phyloP scores from a whole-genome alignment of 805 yeast species.

The Hanseniaspora valbyensis region DNA sequence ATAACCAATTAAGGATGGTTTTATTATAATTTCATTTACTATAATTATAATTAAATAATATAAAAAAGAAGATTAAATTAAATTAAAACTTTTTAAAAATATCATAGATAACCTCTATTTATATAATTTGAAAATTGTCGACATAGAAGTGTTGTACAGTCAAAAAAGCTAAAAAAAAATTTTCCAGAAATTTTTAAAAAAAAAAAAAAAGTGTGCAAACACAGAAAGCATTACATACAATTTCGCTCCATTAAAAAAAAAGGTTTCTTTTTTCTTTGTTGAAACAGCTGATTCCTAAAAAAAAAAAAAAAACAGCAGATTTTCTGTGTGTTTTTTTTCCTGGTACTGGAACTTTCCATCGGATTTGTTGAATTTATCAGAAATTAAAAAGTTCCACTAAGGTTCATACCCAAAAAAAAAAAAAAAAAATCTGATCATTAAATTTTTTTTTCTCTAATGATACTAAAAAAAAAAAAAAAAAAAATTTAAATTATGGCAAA shows the following conservation, averaged over 20 bases:
- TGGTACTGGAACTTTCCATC: background rate
- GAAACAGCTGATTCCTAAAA: background rate
- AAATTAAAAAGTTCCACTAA: too few species aligned
- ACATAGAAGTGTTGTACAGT: background rate
- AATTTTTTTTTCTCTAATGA: too few species aligned
- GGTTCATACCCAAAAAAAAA: too few species aligned
- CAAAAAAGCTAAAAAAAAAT: background rate
- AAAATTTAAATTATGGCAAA: too few species aligned
- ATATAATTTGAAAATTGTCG: background rate
- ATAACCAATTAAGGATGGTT: slow-evolving; percentile 15
- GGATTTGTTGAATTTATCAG: too few species aligned
- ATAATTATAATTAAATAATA: background rate
- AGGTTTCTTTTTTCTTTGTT: background rate
- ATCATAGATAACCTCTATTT: background rate
- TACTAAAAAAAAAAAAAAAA: too few species aligned
- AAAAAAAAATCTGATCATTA: too few species aligned
- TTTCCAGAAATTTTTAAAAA: too few species aligned
- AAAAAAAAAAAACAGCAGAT: background rate
- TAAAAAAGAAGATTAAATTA: background rate
- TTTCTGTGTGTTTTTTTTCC: background rate
- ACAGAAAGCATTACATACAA: too few species aligned
- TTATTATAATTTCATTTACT: background rate
- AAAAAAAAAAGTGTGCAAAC: background rate
- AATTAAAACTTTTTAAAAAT: background rate
- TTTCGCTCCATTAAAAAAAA: too few species aligned